A percentile compares a stretch with the other conserved stretches of the same genome.
Evolutionary conservation across 2,329 filamentous ascomycete genomes (phyloP).

Genomic region (Penicillium sp.): DNA sequence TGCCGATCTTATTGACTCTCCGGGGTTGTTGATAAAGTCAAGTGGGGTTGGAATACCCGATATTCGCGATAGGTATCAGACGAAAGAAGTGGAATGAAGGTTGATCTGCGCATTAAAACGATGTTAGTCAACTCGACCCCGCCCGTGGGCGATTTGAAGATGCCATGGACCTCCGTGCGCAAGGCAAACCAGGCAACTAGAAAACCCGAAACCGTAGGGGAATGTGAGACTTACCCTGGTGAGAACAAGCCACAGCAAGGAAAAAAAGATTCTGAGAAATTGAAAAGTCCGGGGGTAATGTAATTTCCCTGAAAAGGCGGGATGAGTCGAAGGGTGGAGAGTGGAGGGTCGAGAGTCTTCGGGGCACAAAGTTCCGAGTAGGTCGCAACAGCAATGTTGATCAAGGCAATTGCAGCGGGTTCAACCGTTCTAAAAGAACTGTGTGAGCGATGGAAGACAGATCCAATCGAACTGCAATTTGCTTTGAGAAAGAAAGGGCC

Average conservation of each 20-base stretch:
- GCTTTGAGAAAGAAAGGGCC: background rate
- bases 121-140: conserved; percentile 11
- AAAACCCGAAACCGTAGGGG: conserved; percentile 8
- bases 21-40: background rate
- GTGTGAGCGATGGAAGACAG: conserved; percentile 10
- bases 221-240: conserved; percentile 13
- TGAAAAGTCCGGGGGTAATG: conserved; percentile 4
- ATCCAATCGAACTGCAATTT: background rate
- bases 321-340: conserved; percentile 20
- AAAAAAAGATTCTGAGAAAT: background rate
- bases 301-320: conserved; percentile 2
- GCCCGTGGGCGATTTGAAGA: conserved; percentile 6
- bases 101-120: conserved; percentile 1
- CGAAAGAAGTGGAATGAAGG: background rate
- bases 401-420: conserved; percentile 2
- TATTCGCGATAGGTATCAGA: background rate
- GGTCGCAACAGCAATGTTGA: conserved; percentile 13
- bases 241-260: background rate
- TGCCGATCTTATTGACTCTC: conserved; percentile 9
- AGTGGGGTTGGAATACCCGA: background rate
- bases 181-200: conserved; percentile 12
- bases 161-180: conserved; percentile 8
- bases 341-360: conserved; percentile 14
- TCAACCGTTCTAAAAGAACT: conserved; percentile 2
- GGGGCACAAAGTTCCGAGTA: conserved; percentile 17